Base-by-base conservation (phyloP, 2,329 filamentous ascomycete species). In the Juglanconis oblonga region DNA sequence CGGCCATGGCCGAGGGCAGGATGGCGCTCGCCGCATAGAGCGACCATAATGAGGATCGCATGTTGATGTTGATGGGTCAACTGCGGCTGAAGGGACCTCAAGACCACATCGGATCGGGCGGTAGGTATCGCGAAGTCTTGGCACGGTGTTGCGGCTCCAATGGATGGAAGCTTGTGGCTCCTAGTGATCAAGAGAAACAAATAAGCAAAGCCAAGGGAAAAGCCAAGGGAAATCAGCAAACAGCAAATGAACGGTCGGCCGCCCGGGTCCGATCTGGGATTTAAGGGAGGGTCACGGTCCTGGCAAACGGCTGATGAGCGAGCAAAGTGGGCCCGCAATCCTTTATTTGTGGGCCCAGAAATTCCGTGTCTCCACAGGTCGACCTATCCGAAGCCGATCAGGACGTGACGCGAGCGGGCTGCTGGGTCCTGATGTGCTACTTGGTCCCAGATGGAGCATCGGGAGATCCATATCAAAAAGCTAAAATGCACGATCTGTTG, bases 131-230 rank as follows among this genome's bases (percentile, higher is more conserved):
- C 44, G 49, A 48, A 9, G 35, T 55, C 42, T 50, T 47, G 57
- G 57, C 58, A 42, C 24, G 48, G 48, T 29, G 14, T 48, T 40
- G 47, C 33, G 48, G 52, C n/a, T 31, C 31, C 13, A 42, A 10
- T 42, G n/a, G n/a, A 10, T 42, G n/a, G 38, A 5, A 42, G 38
- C 10, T 42, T 42, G 38, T 42, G 38, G n/a, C 38, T 42, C 38
- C 10, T 11, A 42, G 38, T 14, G 42, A 44, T 17, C 29, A 36
- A 44, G 42, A 35, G 38, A 35, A 45, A 48, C 38, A 59, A 59
- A 59, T 40, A 50, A 59, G 57, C 60, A 49, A 56, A 56, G 50
- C 53, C 60, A 57, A 62, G 54, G 52, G 14, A 47, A 58, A 59
- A 56, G 60, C 60, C 60, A 62, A 59, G 57, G 47, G 42, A 55